Evolutionary conservation across 441 rosid species (phyloP).

Genomic region (Oxalis stricta): DNA sequence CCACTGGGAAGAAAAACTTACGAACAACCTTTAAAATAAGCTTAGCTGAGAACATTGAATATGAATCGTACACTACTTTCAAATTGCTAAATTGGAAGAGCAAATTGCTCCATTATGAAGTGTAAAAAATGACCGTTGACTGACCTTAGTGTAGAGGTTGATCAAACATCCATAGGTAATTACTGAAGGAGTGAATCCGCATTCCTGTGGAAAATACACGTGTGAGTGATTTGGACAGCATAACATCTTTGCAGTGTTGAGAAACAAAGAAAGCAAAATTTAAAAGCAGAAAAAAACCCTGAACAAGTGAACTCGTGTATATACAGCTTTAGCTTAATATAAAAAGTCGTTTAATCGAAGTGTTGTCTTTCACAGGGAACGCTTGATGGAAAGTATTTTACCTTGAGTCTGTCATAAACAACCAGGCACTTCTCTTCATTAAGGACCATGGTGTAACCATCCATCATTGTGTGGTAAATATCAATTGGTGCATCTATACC

Average conservation of each 20-base stretch:
- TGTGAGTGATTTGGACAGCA: too few relatives aligned
- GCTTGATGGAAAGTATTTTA: constrained; percentile 14
- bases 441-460: constrained; percentile 72
- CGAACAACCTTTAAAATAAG: too few relatives aligned
- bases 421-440: constrained; percentile 73
- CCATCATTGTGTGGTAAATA: constrained; percentile 92
- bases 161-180: constrained; percentile 86
- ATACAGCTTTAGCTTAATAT: background rate
- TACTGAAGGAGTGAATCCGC: constrained; percentile 76
- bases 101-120: too few relatives aligned
- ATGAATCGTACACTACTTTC: too few relatives aligned
- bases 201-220: constrained; percentile 32
- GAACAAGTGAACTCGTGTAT: too few relatives aligned
- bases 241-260: too few relatives aligned
- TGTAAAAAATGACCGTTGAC: too few relatives aligned
- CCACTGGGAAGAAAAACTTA: too few relatives aligned
- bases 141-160: constrained; percentile 72
- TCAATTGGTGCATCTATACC: constrained; percentile 90
- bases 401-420: constrained; percentile 87
- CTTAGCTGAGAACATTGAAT: too few relatives aligned
- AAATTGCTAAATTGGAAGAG: too few relatives aligned
- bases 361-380: background rate
- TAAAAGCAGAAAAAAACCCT: too few relatives aligned
- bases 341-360: background rate
- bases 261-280: too few relatives aligned